Evolutionary conservation across 805 yeast species (phyloP).

Genomic region (Ogataea thermomethanolica): DNA sequence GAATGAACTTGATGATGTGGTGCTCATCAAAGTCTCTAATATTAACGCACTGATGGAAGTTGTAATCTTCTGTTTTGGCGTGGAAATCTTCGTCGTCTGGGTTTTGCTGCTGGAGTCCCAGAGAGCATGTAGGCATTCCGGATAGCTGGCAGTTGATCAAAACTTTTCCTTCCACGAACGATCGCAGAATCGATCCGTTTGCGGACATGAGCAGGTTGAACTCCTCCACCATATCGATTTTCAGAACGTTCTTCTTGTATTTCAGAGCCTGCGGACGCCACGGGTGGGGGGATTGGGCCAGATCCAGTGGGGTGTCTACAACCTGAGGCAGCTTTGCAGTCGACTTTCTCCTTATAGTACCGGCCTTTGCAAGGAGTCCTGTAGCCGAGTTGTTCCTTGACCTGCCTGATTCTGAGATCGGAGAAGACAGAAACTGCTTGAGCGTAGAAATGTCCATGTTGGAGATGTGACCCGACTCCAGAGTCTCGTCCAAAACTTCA

Average conservation of each 20-base stretch:
- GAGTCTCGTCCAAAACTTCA: constrained; percentile 71
- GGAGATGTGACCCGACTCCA: constrained; percentile 78
- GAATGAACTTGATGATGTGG: constrained; percentile 65
- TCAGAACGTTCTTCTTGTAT: constrained; percentile 79
- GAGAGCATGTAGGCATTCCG: constrained; percentile 80
- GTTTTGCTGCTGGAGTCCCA: constrained; percentile 55
- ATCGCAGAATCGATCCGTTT: constrained; percentile 58
- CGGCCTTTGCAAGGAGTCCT: constrained; percentile 20
- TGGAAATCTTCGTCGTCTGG: constrained; percentile 5
- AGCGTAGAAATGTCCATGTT: constrained; percentile 50
- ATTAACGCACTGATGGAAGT: constrained; percentile 84
- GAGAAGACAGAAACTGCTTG: constrained; percentile 31
- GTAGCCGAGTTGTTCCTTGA: constrained; percentile 9
- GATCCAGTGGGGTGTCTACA: constrained; percentile 11
- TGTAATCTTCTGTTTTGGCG: constrained; percentile 59
- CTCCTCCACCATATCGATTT: constrained; percentile 70
- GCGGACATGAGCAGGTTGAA: constrained; percentile 67
- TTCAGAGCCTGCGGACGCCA: constrained; percentile 74
- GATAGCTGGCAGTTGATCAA: constrained; percentile 66
- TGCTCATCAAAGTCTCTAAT: constrained; percentile 64
- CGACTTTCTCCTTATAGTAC: constrained; percentile 21
- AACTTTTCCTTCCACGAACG: constrained; percentile 75
- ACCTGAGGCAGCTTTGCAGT: constrained; percentile 8
- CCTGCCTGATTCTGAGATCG: constrained; percentile 3
- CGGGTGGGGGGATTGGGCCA: constrained; percentile 35